Evolutionary conservation across 202 grass and related monocot genomes (phyloP), one percentile per base, ranked within the genome.

Genomic region (Musa balbisiana): DNA sequence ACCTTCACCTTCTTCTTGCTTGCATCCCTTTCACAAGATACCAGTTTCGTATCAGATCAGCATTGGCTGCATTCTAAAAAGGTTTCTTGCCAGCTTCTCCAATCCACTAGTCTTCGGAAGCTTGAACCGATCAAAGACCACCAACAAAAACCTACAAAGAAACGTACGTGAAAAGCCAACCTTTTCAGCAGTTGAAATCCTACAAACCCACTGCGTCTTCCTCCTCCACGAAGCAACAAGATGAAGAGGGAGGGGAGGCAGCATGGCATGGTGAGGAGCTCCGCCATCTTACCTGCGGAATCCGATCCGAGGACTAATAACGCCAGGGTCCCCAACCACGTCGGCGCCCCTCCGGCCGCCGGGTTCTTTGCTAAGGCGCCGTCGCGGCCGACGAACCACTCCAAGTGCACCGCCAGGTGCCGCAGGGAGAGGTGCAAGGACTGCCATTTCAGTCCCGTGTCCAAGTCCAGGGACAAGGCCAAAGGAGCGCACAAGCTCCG

Each of bases 221-320:
- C 33, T 43, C 33, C 33, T 43, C 33, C 33, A 43, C 33, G 25
- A 25, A 67, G 25, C 13, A 67, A 3, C 3, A 14, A 1, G 21
- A 85, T 85, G 73, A 78, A 53, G 76, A 85, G 83, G 49, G 55
- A 72, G n/a, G 83, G 72, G 52, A 80, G 64, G 66, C 78, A 81
- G 69, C 83, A 60, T 71, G 83, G 83, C 19, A 76, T 71, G 78
- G 83, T 85, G 49, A 2, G 56, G 19, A 70, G 6, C 52, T 5
- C 23, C 49, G 2, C 67, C 10, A 62, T 62, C 62, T 0, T 25
- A 56, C 52, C 53, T 15, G 22, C 69, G 6, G 9, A n/a, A 1
- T 64, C 13, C 49, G 15, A 26, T 2, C 0, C 75, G 2, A 9
- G 25, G 27, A 0, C 53, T 1, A 33, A 60, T 12, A 24, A n/a